These are phyloP conservation scores for Paspalum vaginatum DNA, from an alignment of 176 grass and related monocot species.

Conservation along the genomic window DNA sequence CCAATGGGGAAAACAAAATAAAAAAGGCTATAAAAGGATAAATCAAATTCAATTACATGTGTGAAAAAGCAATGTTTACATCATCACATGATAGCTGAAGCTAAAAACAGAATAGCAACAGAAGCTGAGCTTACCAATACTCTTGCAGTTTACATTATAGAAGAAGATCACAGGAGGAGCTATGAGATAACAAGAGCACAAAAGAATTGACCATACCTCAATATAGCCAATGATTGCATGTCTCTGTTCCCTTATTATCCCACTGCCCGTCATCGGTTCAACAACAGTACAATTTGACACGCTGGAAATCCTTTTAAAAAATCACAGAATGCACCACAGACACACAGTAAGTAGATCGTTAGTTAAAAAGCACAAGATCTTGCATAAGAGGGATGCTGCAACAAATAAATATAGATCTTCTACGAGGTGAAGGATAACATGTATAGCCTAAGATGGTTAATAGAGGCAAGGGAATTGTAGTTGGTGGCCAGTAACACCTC, in stretches of 20 bases:
- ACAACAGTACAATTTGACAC: constrained; percentile 70
- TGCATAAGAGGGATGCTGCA: background rate
- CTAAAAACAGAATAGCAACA: constrained; percentile 29
- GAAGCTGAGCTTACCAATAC: background rate
- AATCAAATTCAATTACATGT: constrained; percentile 13
- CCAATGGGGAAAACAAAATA: background rate
- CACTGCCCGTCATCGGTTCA: constrained; percentile 66
- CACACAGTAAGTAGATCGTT: constrained; percentile 7
- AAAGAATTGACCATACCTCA: constrained; percentile 53
- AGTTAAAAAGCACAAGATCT: constrained; percentile 34
- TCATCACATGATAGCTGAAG: constrained; percentile 29
- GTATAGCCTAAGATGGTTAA: background rate
- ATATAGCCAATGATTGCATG: constrained; percentile 74
- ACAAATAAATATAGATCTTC: background rate
- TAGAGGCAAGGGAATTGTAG: background rate
- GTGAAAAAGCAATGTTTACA: constrained; percentile 19
- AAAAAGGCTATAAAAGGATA: background rate
- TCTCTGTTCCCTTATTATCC: constrained; percentile 77
- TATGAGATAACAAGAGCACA: background rate
- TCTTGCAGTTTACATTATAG: constrained; percentile 21
- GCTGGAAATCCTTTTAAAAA: constrained; percentile 55
- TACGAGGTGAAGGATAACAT: constrained; percentile 19
- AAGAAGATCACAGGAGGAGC: background rate
- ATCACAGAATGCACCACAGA: constrained; percentile 35
- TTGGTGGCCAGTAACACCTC: background rate